Conservation (phyloP, 768 basidiomycete species). For the Lentinus tigrinus region DNA sequence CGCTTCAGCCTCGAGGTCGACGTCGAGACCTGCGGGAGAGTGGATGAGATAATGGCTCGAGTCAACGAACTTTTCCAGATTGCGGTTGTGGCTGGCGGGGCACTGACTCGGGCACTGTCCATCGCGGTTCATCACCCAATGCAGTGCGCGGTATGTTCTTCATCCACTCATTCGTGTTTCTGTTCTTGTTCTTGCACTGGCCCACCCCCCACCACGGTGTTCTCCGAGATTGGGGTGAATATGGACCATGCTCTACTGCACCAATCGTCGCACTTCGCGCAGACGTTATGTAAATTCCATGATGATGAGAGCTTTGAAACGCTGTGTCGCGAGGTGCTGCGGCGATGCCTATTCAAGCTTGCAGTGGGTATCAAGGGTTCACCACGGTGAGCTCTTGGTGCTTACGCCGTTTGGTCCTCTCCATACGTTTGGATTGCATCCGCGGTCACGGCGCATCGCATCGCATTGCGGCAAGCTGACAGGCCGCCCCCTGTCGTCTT, state of each 20-base stretch:
- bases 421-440: slow-evolving; percentile 1
- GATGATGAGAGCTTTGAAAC: slow-evolving; percentile 5
- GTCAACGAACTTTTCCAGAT: slow-evolving; percentile 9
- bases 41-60: background rate
- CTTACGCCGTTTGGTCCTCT: background rate
- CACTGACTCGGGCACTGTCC: slow-evolving; percentile 3
- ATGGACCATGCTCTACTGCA: background rate
- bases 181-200: background rate
- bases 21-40: background rate
- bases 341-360: background rate
- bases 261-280: background rate
- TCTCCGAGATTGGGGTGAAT: background rate
- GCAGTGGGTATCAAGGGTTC: background rate
- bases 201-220: background rate
- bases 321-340: slow-evolving; percentile 9
- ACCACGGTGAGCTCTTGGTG: background rate
- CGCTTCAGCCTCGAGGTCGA: slow-evolving; percentile 4
- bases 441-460: slow-evolving; percentile 7
- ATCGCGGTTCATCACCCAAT: slow-evolving; percentile 5
- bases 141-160: slow-evolving; percentile 2
- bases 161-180: background rate
- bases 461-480: slow-evolving; percentile 3
- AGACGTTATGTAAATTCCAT: slow-evolving; percentile 6
- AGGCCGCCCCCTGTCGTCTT: slow-evolving; percentile 11
- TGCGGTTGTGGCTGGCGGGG: background rate